Evolutionary conservation across 305 asterid genomes (phyloP).

Genomic region (Striga hermonthica): DNA sequence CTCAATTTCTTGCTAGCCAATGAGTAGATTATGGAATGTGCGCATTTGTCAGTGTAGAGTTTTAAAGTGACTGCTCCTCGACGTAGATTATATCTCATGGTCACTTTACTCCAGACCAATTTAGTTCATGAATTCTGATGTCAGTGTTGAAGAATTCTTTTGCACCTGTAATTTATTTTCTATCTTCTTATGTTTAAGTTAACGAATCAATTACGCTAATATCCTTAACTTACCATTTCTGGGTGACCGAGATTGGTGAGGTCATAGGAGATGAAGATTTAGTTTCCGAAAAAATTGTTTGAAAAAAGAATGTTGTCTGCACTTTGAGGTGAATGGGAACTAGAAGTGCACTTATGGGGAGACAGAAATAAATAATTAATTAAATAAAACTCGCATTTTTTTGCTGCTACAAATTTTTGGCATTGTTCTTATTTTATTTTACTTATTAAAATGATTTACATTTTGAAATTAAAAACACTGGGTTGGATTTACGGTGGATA

Average conservation of each 20-base stretch:
- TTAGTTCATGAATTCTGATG: constrained; percentile 14
- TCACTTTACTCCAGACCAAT: neutral
- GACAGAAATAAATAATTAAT: neutral
- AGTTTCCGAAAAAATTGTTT: no score
- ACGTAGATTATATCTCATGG: neutral
- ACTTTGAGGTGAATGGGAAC: neutral
- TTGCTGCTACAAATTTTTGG: no score
- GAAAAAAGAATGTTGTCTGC: constrained; percentile 8
- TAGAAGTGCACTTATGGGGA: neutral
- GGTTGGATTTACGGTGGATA: constrained; percentile 5
- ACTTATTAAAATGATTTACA: constrained; percentile 10
- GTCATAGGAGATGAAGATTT: no score
- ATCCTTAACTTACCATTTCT: no score
- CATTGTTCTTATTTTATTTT: neutral
- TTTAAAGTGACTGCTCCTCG: neutral
- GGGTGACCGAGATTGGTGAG: no score
- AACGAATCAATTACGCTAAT: no score
- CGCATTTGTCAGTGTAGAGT: neutral
- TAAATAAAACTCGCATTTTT: no score
- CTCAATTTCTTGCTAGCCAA: neutral
- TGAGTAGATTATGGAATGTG: neutral
- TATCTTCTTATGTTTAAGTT: neutral
- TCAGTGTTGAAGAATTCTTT: constrained; percentile 1
- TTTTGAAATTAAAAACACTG: constrained; percentile 14
- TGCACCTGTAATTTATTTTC: constrained; percentile 17